Conservation (phyloP, 2,329 filamentous ascomycete species). For the Neurospora crassa region DNA sequence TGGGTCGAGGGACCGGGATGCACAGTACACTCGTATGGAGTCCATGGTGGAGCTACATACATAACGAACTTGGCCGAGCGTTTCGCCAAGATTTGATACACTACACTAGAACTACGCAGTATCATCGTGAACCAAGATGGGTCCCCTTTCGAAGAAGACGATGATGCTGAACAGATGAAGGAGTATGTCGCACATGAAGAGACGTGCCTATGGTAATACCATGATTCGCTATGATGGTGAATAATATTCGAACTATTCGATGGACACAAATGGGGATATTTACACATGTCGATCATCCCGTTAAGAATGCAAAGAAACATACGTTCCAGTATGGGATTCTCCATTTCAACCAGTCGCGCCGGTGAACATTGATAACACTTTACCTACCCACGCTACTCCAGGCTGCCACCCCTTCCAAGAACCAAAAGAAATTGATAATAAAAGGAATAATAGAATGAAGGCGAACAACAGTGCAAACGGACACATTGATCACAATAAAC, state of each 20-base stretch:
- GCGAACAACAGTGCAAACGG: background rate
- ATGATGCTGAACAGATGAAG: background rate
- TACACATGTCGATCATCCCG: background rate
- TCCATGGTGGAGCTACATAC: background rate
- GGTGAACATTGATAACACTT: background rate
- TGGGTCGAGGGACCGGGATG: background rate
- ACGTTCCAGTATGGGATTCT: background rate
- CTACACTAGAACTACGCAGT: background rate
- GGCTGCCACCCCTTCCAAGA: background rate
- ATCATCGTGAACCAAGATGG: background rate
- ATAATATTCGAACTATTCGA: background rate
- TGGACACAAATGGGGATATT: background rate
- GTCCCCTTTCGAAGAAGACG: background rate
- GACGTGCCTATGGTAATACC: too few species aligned
- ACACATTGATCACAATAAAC: background rate
- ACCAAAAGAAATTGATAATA: constrained; percentile 6
- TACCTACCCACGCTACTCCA: background rate
- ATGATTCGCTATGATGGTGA: background rate
- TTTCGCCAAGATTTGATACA: background rate
- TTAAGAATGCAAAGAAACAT: background rate
- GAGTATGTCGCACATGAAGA: background rate
- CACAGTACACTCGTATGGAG: background rate
- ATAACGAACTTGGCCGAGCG: background rate
- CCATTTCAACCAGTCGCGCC: background rate
- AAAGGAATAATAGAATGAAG: constrained; percentile 2